Base-by-base conservation (phyloP, 495 filamentous ascomycete genomes). In the Immersiella caudata region DNA sequence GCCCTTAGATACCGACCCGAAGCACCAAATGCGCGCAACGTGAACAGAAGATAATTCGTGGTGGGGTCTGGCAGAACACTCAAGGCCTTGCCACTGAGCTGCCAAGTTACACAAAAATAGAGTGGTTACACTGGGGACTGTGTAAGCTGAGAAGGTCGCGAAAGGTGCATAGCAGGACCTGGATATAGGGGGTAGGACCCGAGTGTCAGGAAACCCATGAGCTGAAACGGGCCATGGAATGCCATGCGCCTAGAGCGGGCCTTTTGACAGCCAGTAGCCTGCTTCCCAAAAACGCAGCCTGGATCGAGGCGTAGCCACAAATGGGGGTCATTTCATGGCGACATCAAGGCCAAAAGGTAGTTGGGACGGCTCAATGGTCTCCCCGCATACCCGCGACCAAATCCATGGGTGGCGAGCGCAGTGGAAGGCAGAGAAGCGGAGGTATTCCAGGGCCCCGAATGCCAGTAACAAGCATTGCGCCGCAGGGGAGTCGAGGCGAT, bases 141-240 rank as follows among this genome's bases (percentile, higher is more conserved):
- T 36, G 62, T 50, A 18, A 52, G 50, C 49, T 56, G 25, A 27
- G 62, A 40, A 35, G n/a, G n/a, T n/a, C n/a, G n/a, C n/a, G n/a
- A n/a, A n/a, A n/a, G 25, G 50, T 55, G 25, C 62, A 57, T 54
- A 24, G 50, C 49, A 65, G 25, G 21, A 56, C 36, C 51, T 65
- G 62, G 50, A 50, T 56, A 56, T 4, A 4, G 56, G 62, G 51
- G 24, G 46, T 49, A 56, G 50, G 25, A 51, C 54, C 26, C 22
- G 54, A 27, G 54, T 26, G 22, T 57, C 49, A 25, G 62, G 62
- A 26, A 65, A 25, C 18, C 50, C 25, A 11, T 9, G 24, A 65
- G 62, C 62, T 65, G 62, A 65, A 57, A 55, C 50, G 21, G 40
- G 5, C 40, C 40, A 12, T 12, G 21, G 46, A 63, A 27, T 22